Percentiles rank a stretch among this genome's conserved stretches.
Evolutionary conservation across 371 early-diverging fungal species (phyloP).

Genomic region (Mucor piriformis): DNA sequence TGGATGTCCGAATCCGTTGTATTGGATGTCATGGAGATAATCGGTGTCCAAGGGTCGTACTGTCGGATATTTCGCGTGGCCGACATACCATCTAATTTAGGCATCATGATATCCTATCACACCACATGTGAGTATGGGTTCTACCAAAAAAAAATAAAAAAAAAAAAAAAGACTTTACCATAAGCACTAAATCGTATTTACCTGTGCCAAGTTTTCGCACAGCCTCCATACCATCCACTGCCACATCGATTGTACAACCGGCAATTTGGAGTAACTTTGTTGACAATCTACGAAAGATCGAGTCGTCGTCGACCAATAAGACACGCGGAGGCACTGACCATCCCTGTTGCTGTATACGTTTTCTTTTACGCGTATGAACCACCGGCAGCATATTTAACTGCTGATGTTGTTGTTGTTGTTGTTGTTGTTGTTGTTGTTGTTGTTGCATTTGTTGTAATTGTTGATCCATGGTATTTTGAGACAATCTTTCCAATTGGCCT

Average conservation of each 20-base stretch:
- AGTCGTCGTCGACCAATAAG: slow-evolving; percentile 78
- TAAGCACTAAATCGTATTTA: slow-evolving; percentile 78
- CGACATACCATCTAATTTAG: slow-evolving; percentile 73
- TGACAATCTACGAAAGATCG: slow-evolving; percentile 63
- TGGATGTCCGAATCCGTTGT: slow-evolving; percentile 66
- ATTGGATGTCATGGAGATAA: slow-evolving; percentile 80
- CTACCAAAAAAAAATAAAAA: too few species aligned
- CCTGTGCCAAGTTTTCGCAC: slow-evolving; percentile 60
- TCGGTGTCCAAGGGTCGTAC: slow-evolving; percentile 73
- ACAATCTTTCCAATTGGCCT: slow-evolving; percentile 11
- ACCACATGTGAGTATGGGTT: too few species aligned
- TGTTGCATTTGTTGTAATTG: background rate
- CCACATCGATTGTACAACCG: slow-evolving; percentile 77
- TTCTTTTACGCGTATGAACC: slow-evolving; percentile 23
- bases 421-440: background rate
- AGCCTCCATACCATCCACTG: slow-evolving; percentile 75
- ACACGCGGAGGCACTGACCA: slow-evolving; percentile 73
- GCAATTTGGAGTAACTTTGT: slow-evolving; percentile 69
- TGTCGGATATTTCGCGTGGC: slow-evolving; percentile 75
- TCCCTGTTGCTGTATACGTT: slow-evolving; percentile 33
- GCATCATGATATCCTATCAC: slow-evolving; percentile 84
- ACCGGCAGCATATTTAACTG: slow-evolving; percentile 9
- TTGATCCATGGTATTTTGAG: background rate
- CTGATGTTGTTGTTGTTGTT: background rate
- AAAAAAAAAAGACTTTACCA: too few species aligned